Percentiles rank a stretch among this genome's conserved stretches.
These are phyloP conservation scores for Lactarius quietus DNA, from an alignment of 768 basidiomycete genomes.

Conservation along the genomic window DNA sequence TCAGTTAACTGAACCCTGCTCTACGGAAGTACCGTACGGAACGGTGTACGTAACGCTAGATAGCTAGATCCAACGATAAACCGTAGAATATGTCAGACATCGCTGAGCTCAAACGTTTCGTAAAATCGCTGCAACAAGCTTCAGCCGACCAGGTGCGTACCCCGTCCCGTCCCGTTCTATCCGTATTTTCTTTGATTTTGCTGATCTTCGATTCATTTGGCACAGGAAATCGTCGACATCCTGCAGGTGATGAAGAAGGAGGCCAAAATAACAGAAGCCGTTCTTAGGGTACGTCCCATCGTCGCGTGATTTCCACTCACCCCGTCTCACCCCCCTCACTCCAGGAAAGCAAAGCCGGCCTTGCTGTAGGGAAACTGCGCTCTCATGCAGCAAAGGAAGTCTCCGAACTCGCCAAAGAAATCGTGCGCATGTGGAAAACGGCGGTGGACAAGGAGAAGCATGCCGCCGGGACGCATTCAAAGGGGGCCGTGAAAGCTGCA, in stretches of 20 bases:
- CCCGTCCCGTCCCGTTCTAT: slow-evolving; percentile 27
- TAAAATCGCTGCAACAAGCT: slow-evolving; percentile 26
- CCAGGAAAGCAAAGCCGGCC: slow-evolving; percentile 87
- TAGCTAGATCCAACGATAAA: slow-evolving; percentile 20
- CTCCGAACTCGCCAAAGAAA: slow-evolving; percentile 79
- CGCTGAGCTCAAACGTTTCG: slow-evolving; percentile 26
- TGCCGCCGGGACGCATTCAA: slow-evolving; percentile 40
- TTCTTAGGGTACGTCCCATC: slow-evolving; percentile 62
- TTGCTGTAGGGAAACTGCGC: slow-evolving; percentile 90
- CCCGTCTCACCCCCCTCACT: neutral
- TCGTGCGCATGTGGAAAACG: slow-evolving; percentile 89
- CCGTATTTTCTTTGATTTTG: neutral
- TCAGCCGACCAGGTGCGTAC: slow-evolving; percentile 21
- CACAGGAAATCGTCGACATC: slow-evolving; percentile 61
- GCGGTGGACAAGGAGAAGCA: slow-evolving; percentile 66
- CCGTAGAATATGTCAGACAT: slow-evolving; percentile 23
- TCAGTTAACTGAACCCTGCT: neutral
- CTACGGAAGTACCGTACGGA: slow-evolving; percentile 20
- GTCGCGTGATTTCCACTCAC: slow-evolving; percentile 28
- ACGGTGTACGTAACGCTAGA: slow-evolving; percentile 19
- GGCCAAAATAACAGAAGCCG: slow-evolving; percentile 62
- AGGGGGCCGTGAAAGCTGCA: slow-evolving; percentile 32
- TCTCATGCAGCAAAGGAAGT: slow-evolving; percentile 68
- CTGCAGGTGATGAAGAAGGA: slow-evolving; percentile 62
- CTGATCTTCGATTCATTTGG: slow-evolving; percentile 31